A percentile compares a stretch with the other conserved stretches of the same genome.
Evolutionary conservation across 148 eudicot species (phyloP).

Genomic region (Hydrangea macrophylla): DNA sequence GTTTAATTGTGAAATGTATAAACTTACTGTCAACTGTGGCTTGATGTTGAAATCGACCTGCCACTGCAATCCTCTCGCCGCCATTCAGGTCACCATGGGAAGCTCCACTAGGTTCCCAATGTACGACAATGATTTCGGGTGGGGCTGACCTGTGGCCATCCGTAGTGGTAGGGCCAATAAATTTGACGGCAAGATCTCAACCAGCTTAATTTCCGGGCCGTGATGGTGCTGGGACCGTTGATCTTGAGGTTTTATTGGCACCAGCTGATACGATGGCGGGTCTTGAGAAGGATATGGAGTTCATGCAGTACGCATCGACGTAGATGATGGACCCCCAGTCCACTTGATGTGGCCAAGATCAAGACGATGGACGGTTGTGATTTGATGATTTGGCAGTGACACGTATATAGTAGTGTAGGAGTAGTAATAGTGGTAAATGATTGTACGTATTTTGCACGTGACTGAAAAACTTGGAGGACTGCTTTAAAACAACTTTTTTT

Average conservation of each 20-base stretch:
- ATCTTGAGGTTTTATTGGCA: constrained; percentile 57
- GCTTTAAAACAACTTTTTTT: too few relatives aligned
- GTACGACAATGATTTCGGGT: constrained; percentile 71
- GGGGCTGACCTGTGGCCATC: constrained; percentile 56
- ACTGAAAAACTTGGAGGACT: too few relatives aligned
- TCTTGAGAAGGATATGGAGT: constrained; percentile 49
- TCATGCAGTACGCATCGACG: constrained; percentile 58
- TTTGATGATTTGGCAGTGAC: background rate
- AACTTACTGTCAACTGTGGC: too few relatives aligned
- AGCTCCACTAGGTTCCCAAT: constrained; percentile 67
- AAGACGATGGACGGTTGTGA: background rate
- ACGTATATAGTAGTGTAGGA: too few relatives aligned
- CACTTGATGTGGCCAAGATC: background rate
- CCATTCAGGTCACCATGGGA: constrained; percentile 59
- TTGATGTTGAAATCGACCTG: too few relatives aligned
- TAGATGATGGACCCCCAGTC: background rate
- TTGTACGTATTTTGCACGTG: too few relatives aligned
- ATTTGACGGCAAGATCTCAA: constrained; percentile 65
- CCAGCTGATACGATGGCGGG: constrained; percentile 54
- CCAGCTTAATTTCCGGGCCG: constrained; percentile 62
- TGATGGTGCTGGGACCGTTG: constrained; percentile 61
- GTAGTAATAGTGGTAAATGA: too few relatives aligned
- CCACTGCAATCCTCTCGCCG: constrained; percentile 35
- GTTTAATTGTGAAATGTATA: too few relatives aligned
- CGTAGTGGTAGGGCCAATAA: constrained; percentile 52